Conservation (phyloP, 2,329 filamentous ascomycete genomes). For the Colletotrichum tofieldiae region DNA sequence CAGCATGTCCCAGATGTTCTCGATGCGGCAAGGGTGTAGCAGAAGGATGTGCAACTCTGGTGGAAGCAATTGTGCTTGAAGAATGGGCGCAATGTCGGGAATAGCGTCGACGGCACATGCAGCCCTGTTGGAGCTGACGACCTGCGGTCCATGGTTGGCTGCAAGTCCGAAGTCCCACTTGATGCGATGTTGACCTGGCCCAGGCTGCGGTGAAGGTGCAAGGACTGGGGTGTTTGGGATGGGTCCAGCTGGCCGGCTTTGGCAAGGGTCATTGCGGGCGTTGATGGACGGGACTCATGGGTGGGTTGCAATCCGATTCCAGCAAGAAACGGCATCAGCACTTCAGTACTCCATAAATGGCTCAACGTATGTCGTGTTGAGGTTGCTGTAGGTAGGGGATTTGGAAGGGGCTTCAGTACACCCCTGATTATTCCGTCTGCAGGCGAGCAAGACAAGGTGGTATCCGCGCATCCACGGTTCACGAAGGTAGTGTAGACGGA, state of each 20-base stretch:
- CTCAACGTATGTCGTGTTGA: not conserved
- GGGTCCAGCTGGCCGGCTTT: slow-evolving; percentile 7
- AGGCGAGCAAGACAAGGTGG: not conserved
- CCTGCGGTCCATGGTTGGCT: slow-evolving; percentile 7
- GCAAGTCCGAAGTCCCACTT: slow-evolving; percentile 17
- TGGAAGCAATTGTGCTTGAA: not conserved
- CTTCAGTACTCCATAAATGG: not conserved
- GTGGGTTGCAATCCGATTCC: not conserved
- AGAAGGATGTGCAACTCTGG: not conserved
- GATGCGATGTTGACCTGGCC: not conserved
- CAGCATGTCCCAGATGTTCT: not conserved
- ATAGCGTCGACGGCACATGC: slow-evolving; percentile 18
- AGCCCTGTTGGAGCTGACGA: slow-evolving; percentile 34
- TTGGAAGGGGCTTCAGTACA: not conserved
- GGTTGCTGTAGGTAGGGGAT: not conserved
- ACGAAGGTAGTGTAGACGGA: not conserved
- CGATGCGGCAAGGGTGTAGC: not conserved
- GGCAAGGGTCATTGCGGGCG: slow-evolving; percentile 2
- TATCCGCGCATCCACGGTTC: not conserved
- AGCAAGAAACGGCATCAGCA: not conserved
- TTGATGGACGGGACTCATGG: not conserved
- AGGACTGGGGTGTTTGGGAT: not conserved
- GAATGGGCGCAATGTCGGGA: not conserved
- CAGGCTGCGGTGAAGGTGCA: slow-evolving; percentile 8
- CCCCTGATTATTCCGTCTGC: not conserved